phyloP scores from a whole-genome alignment of 345 rosid species.

The Luvunga scandens region DNA sequence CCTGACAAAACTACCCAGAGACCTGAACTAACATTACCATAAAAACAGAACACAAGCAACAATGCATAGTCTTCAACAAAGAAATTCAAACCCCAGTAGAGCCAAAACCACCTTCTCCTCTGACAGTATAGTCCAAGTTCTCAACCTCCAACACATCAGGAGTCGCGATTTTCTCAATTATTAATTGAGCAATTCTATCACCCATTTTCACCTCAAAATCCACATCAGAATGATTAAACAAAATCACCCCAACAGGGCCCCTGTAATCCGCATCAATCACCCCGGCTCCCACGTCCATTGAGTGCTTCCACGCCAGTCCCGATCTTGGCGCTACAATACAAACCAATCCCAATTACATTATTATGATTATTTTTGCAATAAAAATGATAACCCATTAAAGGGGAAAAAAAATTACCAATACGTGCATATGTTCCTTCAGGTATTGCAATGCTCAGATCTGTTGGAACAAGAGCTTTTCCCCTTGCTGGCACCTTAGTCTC shows the following conservation, averaged over 20 bases:
- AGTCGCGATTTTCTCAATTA: constrained; percentile 69
- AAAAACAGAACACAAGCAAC: not conserved
- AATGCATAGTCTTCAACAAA: not conserved
- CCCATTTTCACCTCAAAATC: constrained; percentile 66
- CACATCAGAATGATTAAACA: constrained; percentile 63
- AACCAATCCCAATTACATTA: not conserved
- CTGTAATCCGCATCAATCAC: constrained; percentile 81
- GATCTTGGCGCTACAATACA: constrained; percentile 57
- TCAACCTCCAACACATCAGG: constrained; percentile 68
- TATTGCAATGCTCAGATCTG: constrained; percentile 70
- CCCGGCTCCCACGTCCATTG: constrained; percentile 77
- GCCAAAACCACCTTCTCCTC: constrained; percentile 84
- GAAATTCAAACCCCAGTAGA: constrained; percentile 62
- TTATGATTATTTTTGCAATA: not conserved
- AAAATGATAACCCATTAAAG: not conserved
- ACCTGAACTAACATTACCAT: not conserved
- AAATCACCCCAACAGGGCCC: constrained; percentile 69
- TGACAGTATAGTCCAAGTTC: constrained; percentile 59
- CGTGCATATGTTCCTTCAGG: constrained; percentile 56
- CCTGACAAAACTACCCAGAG: not conserved
- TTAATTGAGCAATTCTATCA: constrained; percentile 67
- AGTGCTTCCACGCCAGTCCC: constrained; percentile 75
- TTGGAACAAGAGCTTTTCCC: constrained; percentile 76
- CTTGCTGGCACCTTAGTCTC: constrained; percentile 71
- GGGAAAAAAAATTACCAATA: constrained; percentile 24